Conservation (phyloP, 805 yeast species). For the Yamadazyma sp. region DNA sequence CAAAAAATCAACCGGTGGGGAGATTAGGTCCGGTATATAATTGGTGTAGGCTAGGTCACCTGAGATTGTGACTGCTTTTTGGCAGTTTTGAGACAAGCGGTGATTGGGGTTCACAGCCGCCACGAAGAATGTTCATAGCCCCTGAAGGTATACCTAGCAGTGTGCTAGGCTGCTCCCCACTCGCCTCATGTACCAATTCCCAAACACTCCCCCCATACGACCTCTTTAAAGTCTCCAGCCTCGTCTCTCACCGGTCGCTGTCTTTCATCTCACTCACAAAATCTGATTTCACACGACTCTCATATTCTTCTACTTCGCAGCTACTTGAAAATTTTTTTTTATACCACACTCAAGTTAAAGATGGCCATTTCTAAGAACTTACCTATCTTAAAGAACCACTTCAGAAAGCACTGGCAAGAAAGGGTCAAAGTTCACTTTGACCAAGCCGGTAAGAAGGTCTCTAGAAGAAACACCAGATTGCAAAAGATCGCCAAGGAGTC, state of each 20-base stretch:
- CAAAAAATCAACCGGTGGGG: too few species aligned
- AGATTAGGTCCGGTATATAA: not conserved
- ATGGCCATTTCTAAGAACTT: conserved; percentile 97
- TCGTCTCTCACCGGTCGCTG: too few species aligned
- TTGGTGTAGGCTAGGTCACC: conserved; percentile 2
- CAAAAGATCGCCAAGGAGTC: conserved; percentile 92
- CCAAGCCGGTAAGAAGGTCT: conserved; percentile 99
- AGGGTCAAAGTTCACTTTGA: conserved; percentile 99
- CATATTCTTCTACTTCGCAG: too few species aligned
- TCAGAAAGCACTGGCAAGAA: conserved; percentile 99
- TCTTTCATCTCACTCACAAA: too few species aligned
- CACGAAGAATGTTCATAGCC: too few species aligned
- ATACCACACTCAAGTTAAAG: conserved; percentile 10
- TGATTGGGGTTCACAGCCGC: too few species aligned
- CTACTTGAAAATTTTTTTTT: conserved; percentile 10
- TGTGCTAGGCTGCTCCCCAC: too few species aligned
- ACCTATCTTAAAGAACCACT: conserved; percentile 99
- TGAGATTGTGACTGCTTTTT: conserved; percentile 9
- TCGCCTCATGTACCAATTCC: too few species aligned
- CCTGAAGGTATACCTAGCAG: too few species aligned
- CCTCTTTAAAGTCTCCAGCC: too few species aligned
- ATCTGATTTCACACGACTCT: conserved; percentile 5
- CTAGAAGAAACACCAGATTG: conserved; percentile 94
- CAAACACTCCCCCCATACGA: too few species aligned
- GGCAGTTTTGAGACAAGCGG: too few species aligned